Evolutionary conservation across 2,329 filamentous ascomycete species (phyloP).

Genomic region (Fusarium temperatum): DNA sequence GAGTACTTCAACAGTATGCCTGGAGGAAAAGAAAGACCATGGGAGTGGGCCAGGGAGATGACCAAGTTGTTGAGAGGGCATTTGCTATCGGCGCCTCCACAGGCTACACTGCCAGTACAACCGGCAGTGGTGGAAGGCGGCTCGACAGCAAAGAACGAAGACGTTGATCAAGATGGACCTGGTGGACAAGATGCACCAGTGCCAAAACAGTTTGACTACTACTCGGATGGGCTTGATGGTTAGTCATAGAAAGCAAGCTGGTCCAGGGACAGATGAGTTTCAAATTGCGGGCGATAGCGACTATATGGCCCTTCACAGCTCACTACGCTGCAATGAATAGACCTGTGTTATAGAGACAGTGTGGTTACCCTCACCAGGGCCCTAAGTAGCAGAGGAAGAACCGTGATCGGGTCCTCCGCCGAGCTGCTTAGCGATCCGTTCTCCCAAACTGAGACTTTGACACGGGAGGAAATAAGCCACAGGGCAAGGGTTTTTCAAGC

Average conservation of each 20-base stretch:
- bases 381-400: too few relatives aligned
- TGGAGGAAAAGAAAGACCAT: conserved; percentile 69
- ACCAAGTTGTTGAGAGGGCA: conserved; percentile 54
- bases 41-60: conserved; percentile 81
- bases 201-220: conserved; percentile 48
- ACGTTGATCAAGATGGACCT: conserved; percentile 40
- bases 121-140: not conserved
- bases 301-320: not conserved
- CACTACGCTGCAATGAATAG: not conserved
- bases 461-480: too few relatives aligned
- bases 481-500: too few relatives aligned
- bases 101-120: not conserved
- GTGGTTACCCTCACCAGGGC: too few relatives aligned
- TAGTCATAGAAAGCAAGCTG: not conserved
- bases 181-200: conserved; percentile 42
- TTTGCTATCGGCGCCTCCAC: not conserved
- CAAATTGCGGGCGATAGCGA: not conserved
- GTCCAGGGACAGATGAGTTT: not conserved
- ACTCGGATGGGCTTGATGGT: conserved; percentile 43
- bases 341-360: too few relatives aligned
- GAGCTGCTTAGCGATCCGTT: too few relatives aligned
- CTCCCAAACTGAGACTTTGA: too few relatives aligned
- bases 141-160: not conserved
- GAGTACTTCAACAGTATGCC: conserved; percentile 90
- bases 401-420: too few relatives aligned